Evolutionary conservation across 176 grass and related monocot genomes (phyloP), one percentile per base, ranked within the genome.

Genomic region (Zoysia pacifica): DNA sequence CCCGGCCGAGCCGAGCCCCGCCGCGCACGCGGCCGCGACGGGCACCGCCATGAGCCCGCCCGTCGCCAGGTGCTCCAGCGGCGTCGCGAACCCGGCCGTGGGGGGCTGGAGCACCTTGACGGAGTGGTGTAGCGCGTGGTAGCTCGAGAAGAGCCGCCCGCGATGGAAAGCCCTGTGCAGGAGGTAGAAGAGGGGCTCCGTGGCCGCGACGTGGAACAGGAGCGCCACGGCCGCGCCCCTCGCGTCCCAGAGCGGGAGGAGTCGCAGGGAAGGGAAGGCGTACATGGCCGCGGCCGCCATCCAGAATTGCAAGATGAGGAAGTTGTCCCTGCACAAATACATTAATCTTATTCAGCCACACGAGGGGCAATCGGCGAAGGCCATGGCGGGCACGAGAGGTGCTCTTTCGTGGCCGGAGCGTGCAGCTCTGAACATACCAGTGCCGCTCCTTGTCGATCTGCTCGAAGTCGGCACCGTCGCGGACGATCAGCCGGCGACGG

Each of bases 401-500:
- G 6, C 11, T 61, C 19, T n/a, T 45, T 3, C 6, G 3, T n/a
- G 16, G 13, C 1, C 15, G 52, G 52, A 4, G 14, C 18, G 49
- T 51, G 54, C 55, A 58, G 56, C 56, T 60, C 56, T 8, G 7
- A 9, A 9, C 56, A 20, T 88, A 94, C 91, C 91, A 94, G 63
- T 94, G 65, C 91, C 88, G 82, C 76, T 94, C 88, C 68, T 74
- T 79, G 66, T 94, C 91, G 2, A 94, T 94, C 65, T 89, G 86
- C 6, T 66, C 40, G 56, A 79, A 94, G 69, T 94, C 86, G 35
- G 86, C 70, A 2, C 88, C 85, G 13, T 86, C 74, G 4, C 84
- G 77, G 59, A 77, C 66, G 74, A 89, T 74, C 9, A 62, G 59
- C 42, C 77, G 84, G 1, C 62, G 56, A 0, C 81, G 84, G n/a